A percentile compares a stretch with the other conserved stretches of the same genome.
phyloP scores from a whole-genome alignment of 2,329 filamentous ascomycete species.

The Trichothecium roseum region DNA sequence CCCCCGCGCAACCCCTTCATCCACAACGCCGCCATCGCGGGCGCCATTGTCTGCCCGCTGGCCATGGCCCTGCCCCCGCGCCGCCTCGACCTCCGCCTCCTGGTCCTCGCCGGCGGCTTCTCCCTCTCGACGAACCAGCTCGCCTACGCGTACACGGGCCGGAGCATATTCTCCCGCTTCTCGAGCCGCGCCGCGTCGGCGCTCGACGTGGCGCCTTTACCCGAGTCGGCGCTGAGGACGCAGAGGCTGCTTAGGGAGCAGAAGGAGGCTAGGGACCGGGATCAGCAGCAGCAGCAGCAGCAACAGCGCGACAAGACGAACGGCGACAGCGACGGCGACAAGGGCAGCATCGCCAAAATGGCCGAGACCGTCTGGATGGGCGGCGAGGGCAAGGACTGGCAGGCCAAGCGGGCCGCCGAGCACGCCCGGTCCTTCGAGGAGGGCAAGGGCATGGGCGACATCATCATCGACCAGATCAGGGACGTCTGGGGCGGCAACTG shows the following conservation, averaged over 20 bases:
- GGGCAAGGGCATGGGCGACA: slow-evolving; percentile 43
- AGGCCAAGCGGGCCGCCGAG: slow-evolving; percentile 37
- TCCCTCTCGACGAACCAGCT: slow-evolving; percentile 46
- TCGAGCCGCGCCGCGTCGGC: slow-evolving; percentile 30
- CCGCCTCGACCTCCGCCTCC: slow-evolving; percentile 37
- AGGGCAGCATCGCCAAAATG: slow-evolving; percentile 16
- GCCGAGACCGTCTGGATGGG: slow-evolving; percentile 49
- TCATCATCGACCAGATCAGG: slow-evolving; percentile 46
- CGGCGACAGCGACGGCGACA: slow-evolving; percentile 9
- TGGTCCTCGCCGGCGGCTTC: slow-evolving; percentile 37
- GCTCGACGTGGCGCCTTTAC: slow-evolving; percentile 41
- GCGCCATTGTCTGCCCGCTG: slow-evolving; percentile 35
- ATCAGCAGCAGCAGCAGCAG: slow-evolving; percentile 6
- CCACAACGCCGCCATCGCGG: slow-evolving; percentile 37
- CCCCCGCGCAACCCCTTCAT: slow-evolving; percentile 25
- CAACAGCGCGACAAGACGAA: slow-evolving; percentile 16
- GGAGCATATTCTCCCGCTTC: slow-evolving; percentile 38
- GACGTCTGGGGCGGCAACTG: slow-evolving; percentile 37
- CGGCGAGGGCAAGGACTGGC: slow-evolving; percentile 43
- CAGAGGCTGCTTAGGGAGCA: slow-evolving; percentile 37
- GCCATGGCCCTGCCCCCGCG: slow-evolving; percentile 42
- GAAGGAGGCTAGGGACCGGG: slow-evolving; percentile 15
- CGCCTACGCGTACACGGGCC: slow-evolving; percentile 44
- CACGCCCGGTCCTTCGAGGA: slow-evolving; percentile 43
- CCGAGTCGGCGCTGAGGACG: slow-evolving; percentile 41